A percentile compares a stretch with the other conserved stretches of the same genome.
Evolutionary conservation across 2,329 filamentous ascomycete species (phyloP).

Genomic region (Zymoseptoria pseudotritici): DNA sequence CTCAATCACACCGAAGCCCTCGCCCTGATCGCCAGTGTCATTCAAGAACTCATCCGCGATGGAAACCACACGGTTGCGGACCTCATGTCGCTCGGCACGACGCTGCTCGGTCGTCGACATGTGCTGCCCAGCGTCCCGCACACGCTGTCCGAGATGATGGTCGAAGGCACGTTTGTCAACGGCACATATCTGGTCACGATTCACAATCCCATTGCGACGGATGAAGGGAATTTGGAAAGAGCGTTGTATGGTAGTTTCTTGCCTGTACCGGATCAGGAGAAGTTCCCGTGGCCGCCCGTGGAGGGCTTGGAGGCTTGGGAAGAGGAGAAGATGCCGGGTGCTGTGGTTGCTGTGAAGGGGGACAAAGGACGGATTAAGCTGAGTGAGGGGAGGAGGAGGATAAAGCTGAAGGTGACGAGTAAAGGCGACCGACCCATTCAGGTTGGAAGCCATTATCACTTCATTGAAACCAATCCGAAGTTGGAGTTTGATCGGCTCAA

Average conservation of each 20-base stretch:
- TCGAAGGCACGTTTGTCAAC: constrained; percentile 85
- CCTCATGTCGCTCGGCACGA: constrained; percentile 84
- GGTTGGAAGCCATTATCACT: constrained; percentile 90
- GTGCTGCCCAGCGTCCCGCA: constrained; percentile 75
- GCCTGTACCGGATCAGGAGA: constrained; percentile 56
- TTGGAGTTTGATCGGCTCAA: constrained; percentile 78
- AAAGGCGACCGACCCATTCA: constrained; percentile 86
- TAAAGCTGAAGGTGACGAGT: constrained; percentile 70
- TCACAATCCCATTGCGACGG: constrained; percentile 81
- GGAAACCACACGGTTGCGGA: constrained; percentile 85
- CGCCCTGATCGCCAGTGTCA: constrained; percentile 74
- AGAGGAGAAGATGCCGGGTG: constrained; percentile 65
- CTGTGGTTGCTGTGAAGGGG: constrained; percentile 64
- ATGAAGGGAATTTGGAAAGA: constrained; percentile 73
- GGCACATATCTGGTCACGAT: constrained; percentile 94
- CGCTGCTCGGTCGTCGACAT: constrained; percentile 88
- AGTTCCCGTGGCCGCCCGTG: constrained; percentile 50
- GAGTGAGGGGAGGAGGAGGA: constrained; percentile 66
- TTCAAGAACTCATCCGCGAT: constrained; percentile 97
- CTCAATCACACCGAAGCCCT: constrained; percentile 86
- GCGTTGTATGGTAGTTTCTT: constrained; percentile 89
- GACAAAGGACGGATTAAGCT: constrained; percentile 56
- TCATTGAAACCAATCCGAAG: constrained; percentile 87
- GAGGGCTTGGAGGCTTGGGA: constrained; percentile 56
- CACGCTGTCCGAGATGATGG: constrained; percentile 76